These are phyloP conservation scores for Elsinoe perseae DNA, from an alignment of 2,329 filamentous ascomycete species.

Conservation along the genomic window DNA sequence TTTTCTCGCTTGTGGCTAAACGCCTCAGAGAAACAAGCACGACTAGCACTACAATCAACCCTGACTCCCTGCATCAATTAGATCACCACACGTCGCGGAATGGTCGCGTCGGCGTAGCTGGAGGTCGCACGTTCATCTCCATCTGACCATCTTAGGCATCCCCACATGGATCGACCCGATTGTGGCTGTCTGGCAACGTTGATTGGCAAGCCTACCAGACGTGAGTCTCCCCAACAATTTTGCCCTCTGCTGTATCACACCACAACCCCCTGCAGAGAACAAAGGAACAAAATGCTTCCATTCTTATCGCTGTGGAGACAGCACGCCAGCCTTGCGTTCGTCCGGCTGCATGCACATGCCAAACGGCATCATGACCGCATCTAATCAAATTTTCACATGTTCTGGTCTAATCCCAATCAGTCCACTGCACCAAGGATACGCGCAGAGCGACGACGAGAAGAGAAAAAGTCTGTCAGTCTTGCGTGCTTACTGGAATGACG, in stretches of 20 bases:
- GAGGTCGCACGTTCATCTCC: not conserved
- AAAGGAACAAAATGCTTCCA: not conserved
- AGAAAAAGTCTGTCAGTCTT: conserved; percentile 2
- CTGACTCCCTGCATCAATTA: conserved; percentile 3
- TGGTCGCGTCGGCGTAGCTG: not conserved
- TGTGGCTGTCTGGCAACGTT: conserved; percentile 3
- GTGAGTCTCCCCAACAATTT: conserved; percentile 4
- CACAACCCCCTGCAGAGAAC: conserved; percentile 3
- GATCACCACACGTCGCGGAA: not conserved
- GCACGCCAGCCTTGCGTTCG: conserved; percentile 9
- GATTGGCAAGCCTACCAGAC: conserved; percentile 6
- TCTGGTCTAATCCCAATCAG: not conserved
- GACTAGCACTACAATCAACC: not conserved
- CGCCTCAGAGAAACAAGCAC: not conserved
- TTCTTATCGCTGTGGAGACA: conserved; percentile 4
- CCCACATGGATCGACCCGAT: conserved; percentile 1
- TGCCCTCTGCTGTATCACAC: not conserved
- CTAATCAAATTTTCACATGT: not conserved
- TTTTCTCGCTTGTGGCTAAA: conserved; percentile 9
- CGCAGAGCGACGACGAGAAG: not conserved
- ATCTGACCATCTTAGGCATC: not conserved
- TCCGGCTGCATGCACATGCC: conserved; percentile 3
- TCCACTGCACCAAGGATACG: not conserved
- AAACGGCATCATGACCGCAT: conserved; percentile 11
- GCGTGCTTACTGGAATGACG: conserved; percentile 11